Evolutionary conservation across 2,329 filamentous ascomycete genomes (phyloP).

Genomic region (Alternaria novae-zelandiae): DNA sequence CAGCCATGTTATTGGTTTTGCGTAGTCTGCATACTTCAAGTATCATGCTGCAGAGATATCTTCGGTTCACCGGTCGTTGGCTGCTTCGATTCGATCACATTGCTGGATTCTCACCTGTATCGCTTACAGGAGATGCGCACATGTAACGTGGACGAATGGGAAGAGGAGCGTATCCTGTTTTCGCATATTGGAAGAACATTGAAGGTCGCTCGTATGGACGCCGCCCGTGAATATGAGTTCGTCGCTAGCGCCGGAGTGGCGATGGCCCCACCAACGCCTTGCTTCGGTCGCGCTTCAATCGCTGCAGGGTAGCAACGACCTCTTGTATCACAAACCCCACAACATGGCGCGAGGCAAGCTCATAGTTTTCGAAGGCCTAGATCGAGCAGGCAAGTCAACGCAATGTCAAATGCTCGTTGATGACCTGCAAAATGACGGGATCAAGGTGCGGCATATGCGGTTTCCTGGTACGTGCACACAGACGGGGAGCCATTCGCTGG

Average conservation of each 20-base stretch:
- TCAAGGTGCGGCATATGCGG: slow-evolving; percentile 64
- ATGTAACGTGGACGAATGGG: no score
- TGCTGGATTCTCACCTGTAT: no score
- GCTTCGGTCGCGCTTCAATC: background rate
- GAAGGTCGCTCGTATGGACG: no score
- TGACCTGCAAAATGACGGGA: slow-evolving; percentile 58
- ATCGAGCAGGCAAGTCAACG: slow-evolving; percentile 90
- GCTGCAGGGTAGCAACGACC: background rate
- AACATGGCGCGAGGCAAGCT: slow-evolving; percentile 69
- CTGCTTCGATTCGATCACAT: no score
- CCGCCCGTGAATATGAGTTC: no score
- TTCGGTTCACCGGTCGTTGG: no score
- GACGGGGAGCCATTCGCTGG: background rate
- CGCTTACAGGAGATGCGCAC: no score
- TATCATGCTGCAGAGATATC: no score
- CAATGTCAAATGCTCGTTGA: slow-evolving; percentile 75
- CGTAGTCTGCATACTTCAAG: no score
- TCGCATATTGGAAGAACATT: no score
- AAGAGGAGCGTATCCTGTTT: no score
- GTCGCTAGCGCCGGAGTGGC: background rate
- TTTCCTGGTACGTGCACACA: slow-evolving; percentile 66
- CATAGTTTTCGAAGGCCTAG: slow-evolving; percentile 85
- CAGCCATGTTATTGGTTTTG: no score
- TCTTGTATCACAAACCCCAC: background rate
- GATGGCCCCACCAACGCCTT: slow-evolving; percentile 4